Conservation (phyloP, 208 protist species). For the Trypanosoma lewisi region DNA sequence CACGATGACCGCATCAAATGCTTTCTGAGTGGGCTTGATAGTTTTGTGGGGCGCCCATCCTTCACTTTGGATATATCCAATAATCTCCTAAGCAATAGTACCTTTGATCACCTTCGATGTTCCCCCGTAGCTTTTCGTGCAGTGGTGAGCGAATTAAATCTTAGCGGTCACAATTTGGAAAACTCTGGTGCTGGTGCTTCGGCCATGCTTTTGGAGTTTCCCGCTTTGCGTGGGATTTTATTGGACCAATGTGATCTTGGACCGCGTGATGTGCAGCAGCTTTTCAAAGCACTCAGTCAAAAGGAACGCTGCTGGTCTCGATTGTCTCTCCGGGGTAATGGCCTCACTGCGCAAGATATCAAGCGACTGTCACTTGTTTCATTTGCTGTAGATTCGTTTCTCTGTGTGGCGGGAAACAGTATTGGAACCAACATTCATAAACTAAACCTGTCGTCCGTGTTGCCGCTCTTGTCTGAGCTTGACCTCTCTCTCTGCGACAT, state of each 20-base stretch:
- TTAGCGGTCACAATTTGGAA: slow-evolving; percentile 34
- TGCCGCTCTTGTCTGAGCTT: slow-evolving; percentile 29
- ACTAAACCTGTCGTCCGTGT: slow-evolving; percentile 13
- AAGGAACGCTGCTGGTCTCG: slow-evolving; percentile 1
- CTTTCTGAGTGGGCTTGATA: slow-evolving; percentile 28
- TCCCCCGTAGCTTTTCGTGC: slow-evolving; percentile 17
- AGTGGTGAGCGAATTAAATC: slow-evolving; percentile 28
- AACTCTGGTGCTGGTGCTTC: slow-evolving; percentile 24
- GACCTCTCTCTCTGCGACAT: slow-evolving; percentile 43
- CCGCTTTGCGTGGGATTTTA: slow-evolving; percentile 26
- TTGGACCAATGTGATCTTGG: slow-evolving; percentile 28
- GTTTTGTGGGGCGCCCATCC: slow-evolving; percentile 31
- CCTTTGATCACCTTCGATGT: slow-evolving; percentile 28
- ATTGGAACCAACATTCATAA: slow-evolving; percentile 34
- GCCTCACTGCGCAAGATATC: slow-evolving; percentile 6
- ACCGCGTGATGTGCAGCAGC: slow-evolving; percentile 24
- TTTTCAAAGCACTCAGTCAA: slow-evolving; percentile 37
- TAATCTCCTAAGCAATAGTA: slow-evolving; percentile 34
- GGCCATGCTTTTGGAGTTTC: slow-evolving; percentile 30
- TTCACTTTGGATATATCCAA: slow-evolving; percentile 45
- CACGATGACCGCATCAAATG: slow-evolving; percentile 31
- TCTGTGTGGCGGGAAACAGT: slow-evolving; percentile 18
- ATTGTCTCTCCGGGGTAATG: slow-evolving; percentile 12
- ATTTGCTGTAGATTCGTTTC: slow-evolving; percentile 6
- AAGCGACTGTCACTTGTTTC: slow-evolving; percentile 12